A percentile compares a stretch with the other conserved stretches of the same genome.
These are phyloP conservation scores for Colletotrichum noveboracense DNA, from an alignment of 2,329 filamentous ascomycete species.

Conservation along the genomic window DNA sequence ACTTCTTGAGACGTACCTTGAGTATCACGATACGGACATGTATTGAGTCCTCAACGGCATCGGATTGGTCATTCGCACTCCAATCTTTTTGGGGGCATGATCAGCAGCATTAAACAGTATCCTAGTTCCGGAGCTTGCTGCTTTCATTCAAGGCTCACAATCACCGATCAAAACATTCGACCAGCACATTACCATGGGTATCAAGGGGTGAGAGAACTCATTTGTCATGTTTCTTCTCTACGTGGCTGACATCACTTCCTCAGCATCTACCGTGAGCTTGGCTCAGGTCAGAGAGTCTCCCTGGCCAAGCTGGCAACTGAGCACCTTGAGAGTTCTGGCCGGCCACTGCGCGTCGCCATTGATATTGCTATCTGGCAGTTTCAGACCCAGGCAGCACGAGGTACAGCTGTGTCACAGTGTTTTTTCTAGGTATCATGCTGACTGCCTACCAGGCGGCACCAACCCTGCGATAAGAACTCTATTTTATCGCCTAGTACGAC, in stretches of 20 bases:
- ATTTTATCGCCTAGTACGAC: slow-evolving; percentile 86
- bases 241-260: neutral
- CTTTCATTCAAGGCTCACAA: neutral
- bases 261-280: slow-evolving; percentile 91
- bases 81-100: neutral
- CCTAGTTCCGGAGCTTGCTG: neutral
- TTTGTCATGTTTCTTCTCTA: neutral
- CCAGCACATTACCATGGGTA: slow-evolving; percentile 57
- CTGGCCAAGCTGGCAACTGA: slow-evolving; percentile 83
- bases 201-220: slow-evolving; percentile 60
- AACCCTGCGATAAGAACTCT: slow-evolving; percentile 91
- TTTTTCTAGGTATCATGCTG: neutral
- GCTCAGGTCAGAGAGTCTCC: slow-evolving; percentile 77
- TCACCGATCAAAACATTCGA: neutral
- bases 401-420: slow-evolving; percentile 33
- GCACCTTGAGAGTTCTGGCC: slow-evolving; percentile 71
- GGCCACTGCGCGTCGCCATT: slow-evolving; percentile 85
- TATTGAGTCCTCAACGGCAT: neutral
- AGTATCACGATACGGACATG: neutral
- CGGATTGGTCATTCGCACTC: neutral
- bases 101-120: neutral
- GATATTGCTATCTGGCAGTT: slow-evolving; percentile 98
- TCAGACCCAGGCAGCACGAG: slow-evolving; percentile 84
- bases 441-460: slow-evolving; percentile 66
- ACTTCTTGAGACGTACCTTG: neutral